These are phyloP conservation scores for Alliaria petiolata DNA, from an alignment of 345 rosid species.

Conservation along the genomic window DNA sequence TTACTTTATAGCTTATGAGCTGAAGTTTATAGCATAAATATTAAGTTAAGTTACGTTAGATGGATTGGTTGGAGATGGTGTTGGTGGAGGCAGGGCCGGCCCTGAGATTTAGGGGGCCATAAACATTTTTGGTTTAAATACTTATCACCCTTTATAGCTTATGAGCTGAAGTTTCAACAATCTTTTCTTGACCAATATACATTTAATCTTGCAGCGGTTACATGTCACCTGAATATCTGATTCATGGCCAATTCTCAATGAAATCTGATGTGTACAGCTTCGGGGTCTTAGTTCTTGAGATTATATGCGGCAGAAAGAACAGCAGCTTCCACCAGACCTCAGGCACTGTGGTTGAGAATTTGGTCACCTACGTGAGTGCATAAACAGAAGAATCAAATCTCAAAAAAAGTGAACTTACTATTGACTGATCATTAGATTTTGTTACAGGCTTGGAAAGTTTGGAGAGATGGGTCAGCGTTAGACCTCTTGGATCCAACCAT, in stretches of 20 bases:
- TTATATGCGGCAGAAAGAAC: slow-evolving; percentile 17
- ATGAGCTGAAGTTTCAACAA: background rate
- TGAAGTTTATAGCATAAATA: too few relatives aligned
- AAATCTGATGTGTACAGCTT: slow-evolving; percentile 29
- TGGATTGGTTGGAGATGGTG: too few relatives aligned
- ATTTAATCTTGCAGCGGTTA: background rate
- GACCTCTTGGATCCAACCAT: slow-evolving; percentile 45
- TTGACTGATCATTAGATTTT: background rate
- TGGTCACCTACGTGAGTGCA: slow-evolving; percentile 12
- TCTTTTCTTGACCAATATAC: background rate
- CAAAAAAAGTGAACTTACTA: background rate
- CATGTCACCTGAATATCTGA: slow-evolving; percentile 24
- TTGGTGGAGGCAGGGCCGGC: too few relatives aligned
- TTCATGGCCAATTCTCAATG: slow-evolving; percentile 13
- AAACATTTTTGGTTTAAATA: too few relatives aligned
- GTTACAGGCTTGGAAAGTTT: slow-evolving; percentile 53
- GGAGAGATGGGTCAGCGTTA: slow-evolving; percentile 41
- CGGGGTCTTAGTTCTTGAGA: slow-evolving; percentile 30
- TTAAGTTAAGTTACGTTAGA: too few relatives aligned
- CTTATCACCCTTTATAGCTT: background rate
- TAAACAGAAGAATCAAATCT: too few relatives aligned
- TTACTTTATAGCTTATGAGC: too few relatives aligned
- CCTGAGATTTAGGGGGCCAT: too few relatives aligned
- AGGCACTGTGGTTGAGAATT: background rate
- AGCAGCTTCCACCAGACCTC: background rate